Evolutionary conservation across 2,329 filamentous ascomycete species (phyloP), one percentile per base, ranked within the genome.

Genomic region (Rachicladosporium sp.): DNA sequence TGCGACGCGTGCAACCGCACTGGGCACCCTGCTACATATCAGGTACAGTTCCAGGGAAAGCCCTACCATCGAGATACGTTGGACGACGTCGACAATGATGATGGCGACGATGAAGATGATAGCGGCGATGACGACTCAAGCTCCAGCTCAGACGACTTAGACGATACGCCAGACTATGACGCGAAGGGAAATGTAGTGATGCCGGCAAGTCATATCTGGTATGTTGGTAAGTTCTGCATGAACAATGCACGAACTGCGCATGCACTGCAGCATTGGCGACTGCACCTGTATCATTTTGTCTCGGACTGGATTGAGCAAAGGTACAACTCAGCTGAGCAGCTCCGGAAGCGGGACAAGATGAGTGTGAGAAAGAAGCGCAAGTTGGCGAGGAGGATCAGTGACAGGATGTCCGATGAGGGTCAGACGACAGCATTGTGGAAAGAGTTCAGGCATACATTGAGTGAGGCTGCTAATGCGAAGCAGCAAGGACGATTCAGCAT

Each of bases 1-100:
- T 86, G 82, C 52, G 74, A 80, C 50, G 81, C 80, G 0, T 88
- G 83, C 52, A 82, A 83, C 38, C 72, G 81, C 13, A 71, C 67
- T 9, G 71, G 69, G 0, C 83, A 89, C 52, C 73, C 78, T 0
- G 79, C 82, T 0, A 80, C 73, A 2, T 81, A 64, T 42, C 69
- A 72, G 44, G 63, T 89, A 21, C 64, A 67, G 10, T 76, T 89
- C 43, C 63, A 61, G 5, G 83, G 82, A 4, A 69, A 70, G 5
- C 69, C 82, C 0, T 91, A 91, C 57, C 59, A 77, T 43, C 68
- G 70, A 8, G 64, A 74, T 2, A 79, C 78, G 0, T 67, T 89
- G 0, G 78, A 81, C 36, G 76, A 81, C 0, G 57, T 87, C 2
- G 60, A 58, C 13, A 59, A 48, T 10, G 19, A 62, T 0, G 76